A percentile compares a stretch with the other conserved stretches of the same genome.
phyloP scores from a whole-genome alignment of 1,139 yeast genomes.

The Lodderomyces theae region DNA sequence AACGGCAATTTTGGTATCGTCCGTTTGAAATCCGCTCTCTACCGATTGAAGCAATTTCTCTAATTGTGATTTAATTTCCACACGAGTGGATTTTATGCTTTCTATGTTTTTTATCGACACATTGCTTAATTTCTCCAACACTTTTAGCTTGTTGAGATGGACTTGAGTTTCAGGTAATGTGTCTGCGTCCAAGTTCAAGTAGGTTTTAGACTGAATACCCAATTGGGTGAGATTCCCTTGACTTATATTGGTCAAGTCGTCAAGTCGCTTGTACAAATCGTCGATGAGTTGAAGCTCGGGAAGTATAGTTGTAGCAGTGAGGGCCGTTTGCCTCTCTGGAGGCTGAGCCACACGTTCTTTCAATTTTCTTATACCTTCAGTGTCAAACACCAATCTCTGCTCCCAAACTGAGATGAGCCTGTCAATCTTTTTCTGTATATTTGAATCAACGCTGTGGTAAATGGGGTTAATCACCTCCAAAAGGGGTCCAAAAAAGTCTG shows the following conservation, averaged over 20 bases:
- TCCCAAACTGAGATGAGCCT: constrained; percentile 75
- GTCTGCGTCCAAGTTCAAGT: constrained; percentile 45
- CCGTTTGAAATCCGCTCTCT: constrained; percentile 43
- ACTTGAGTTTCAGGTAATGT: constrained; percentile 51
- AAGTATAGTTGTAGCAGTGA: constrained; percentile 22
- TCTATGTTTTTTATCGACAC: constrained; percentile 35
- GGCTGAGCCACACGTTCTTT: constrained; percentile 15
- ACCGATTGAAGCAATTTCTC: constrained; percentile 39
- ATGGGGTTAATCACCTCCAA: constrained; percentile 34
- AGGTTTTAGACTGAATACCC: constrained; percentile 41
- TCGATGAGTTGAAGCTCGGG: constrained; percentile 41
- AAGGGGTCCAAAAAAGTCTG: constrained; percentile 53
- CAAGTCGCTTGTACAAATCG: constrained; percentile 30
- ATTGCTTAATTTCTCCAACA: constrained; percentile 42
- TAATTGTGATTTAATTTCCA: constrained; percentile 40
- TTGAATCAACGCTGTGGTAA: constrained; percentile 33
- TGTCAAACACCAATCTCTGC: constrained; percentile 58
- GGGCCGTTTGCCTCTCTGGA: constrained; percentile 20
- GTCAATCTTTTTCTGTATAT: constrained; percentile 53
- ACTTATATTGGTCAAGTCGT: constrained; percentile 27
- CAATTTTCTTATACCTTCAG: constrained; percentile 42
- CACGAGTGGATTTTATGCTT: constrained; percentile 38
- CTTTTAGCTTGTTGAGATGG: constrained; percentile 45
- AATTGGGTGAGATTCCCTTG: constrained; percentile 43
- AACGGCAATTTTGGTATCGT: constrained; percentile 39